phyloP scores from a whole-genome alignment of 176 grass and related monocot species.

The Aegilops speltoides region DNA sequence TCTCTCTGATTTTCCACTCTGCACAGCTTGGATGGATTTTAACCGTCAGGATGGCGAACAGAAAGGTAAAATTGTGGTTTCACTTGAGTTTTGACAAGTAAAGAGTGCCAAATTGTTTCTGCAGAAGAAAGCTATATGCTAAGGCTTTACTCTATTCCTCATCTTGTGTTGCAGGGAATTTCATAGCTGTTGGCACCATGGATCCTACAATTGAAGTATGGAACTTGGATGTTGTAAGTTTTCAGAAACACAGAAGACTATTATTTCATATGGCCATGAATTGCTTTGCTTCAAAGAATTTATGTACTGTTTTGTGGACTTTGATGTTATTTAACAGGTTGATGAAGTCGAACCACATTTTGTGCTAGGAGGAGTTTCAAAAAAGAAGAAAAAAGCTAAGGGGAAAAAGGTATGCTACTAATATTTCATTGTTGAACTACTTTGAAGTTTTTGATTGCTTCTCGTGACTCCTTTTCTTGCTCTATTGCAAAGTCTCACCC shows the following conservation, averaged over 20 bases:
- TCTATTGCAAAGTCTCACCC: background rate
- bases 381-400: slow-evolving; percentile 44
- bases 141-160: background rate
- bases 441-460: background rate
- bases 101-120: background rate
- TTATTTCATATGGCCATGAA: background rate
- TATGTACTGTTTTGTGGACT: slow-evolving; percentile 12
- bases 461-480: background rate
- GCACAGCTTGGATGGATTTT: slow-evolving; percentile 89
- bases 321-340: slow-evolving; percentile 50
- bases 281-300: slow-evolving; percentile 5
- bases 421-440: slow-evolving; percentile 3
- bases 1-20: slow-evolving; percentile 70
- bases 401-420: slow-evolving; percentile 69
- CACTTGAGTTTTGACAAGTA: slow-evolving; percentile 22
- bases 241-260: background rate
- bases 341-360: slow-evolving; percentile 76
- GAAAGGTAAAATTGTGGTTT: slow-evolving; percentile 56
- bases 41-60: slow-evolving; percentile 67
- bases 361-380: slow-evolving; percentile 73
- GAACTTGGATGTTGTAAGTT: slow-evolving; percentile 84
- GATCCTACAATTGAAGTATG: slow-evolving; percentile 87
- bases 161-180: slow-evolving; percentile 67
- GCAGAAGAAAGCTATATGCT: background rate
- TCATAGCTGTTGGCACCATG: slow-evolving; percentile 85